Base-by-base conservation (phyloP, 2,329 filamentous ascomycete species). In the Xylaria sp. region DNA sequence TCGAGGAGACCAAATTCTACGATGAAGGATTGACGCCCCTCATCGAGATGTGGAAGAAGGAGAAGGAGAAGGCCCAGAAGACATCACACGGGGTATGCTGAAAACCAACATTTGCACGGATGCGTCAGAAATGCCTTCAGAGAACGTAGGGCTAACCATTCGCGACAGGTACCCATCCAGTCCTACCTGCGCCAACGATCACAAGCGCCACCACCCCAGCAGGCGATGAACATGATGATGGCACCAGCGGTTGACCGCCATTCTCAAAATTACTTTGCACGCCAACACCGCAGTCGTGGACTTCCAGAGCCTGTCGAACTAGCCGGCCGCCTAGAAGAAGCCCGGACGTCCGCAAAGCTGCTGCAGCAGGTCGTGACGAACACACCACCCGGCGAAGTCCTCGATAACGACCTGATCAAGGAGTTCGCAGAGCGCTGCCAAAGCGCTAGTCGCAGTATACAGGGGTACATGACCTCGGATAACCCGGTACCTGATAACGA, bases 311-410 rank as follows among this genome's bases (percentile, higher is more conserved):
- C 93, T 0, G 84, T 88, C 13, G 95, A 98, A 82, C 86, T 99
- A 16, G 89, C 90, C 0, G 91, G 91, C 66, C 89, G 96, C 53
- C 88, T 99, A 47, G 93, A 97, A 79, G 96, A 99, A 82, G 94
- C 95, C 9, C 89, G 89, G 70, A 97, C 93, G 2, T 97, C 94
- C 2, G 94, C 95, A 6, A 95, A 94, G 79, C 88, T 99, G 5
- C 88, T 99, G n/a, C 88, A 93, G 61, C 95, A 99, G 80, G 91
- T 98, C 6, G 90, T 97, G 21, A 92, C 95, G 80, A 94, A 92
- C 66, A 97, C 94, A 0, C 89, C 93, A 0, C 85, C 91, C 0
- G 82, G 86, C 16, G 94, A 97, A 77, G 84, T 98, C 27, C 85
- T 94, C 23, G 81, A 85, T 63, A 95, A 97, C 76, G 95, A 98